Percentiles rank a stretch among this genome's conserved stretches.
phyloP scores from a whole-genome alignment of 192 early-diverging fungal genomes.

The Haplosporangium gracile region DNA sequence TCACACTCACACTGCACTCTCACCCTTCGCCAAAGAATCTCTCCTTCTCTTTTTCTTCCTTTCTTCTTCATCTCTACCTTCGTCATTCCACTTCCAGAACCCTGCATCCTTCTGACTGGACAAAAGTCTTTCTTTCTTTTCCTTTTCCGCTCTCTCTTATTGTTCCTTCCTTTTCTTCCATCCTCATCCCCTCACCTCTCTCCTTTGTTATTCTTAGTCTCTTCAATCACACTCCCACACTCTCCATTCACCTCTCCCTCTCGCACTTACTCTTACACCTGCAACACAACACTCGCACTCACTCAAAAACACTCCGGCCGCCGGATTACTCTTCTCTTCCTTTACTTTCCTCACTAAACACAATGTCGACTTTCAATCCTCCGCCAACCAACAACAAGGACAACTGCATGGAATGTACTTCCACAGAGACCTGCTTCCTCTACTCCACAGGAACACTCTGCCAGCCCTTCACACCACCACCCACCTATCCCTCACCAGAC shows the following conservation, averaged over 20 bases:
- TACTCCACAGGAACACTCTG: constrained; percentile 20
- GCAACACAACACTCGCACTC: neutral
- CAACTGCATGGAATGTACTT: constrained; percentile 15
- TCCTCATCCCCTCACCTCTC: neutral
- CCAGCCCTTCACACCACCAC: constrained; percentile 19
- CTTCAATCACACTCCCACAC: neutral
- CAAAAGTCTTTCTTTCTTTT: neutral
- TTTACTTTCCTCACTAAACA: neutral
- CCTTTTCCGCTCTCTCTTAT: neutral
- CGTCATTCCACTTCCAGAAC: no score
- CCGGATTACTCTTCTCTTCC: neutral
- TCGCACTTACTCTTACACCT: neutral
- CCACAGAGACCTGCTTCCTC: constrained; percentile 23
- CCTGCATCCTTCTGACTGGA: no score
- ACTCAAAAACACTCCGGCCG: neutral
- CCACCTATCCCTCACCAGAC: neutral
- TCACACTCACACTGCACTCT: no score
- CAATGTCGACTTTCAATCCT: constrained; percentile 27
- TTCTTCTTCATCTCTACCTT: no score
- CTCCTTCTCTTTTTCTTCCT: no score
- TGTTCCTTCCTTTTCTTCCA: neutral
- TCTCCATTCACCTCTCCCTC: neutral
- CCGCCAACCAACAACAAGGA: constrained; percentile 22
- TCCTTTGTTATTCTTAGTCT: neutral
- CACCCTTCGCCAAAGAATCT: no score